Evolutionary conservation across 805 yeast genomes (phyloP), one percentile per base, ranked within the genome.

Genomic region (Blastobotrys robertii): DNA sequence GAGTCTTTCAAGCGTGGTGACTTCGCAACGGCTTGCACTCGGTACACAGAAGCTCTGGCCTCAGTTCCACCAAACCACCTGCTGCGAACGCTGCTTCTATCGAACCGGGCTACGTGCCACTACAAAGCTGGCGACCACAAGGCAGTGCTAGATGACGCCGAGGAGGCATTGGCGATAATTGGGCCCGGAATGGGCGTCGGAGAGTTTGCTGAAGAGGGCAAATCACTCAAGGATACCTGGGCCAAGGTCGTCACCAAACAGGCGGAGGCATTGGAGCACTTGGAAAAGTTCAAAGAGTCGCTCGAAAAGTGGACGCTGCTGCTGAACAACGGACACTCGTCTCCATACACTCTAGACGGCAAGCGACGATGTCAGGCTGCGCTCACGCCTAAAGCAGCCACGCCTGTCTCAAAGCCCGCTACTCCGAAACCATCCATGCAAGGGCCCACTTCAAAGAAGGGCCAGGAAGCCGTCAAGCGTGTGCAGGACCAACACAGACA

Each of bases 251-350:
- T 77, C 39, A 63, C 74, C 2, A 76, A 81, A 47, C 75, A 76
- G 49, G 97, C 96, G 0, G 97, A 92, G 56, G 80, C 90, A 2
- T 68, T 79, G 34, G 99, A 92, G 62, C 77, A 77, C 59, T 55
- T 78, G 42, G 99, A 92, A 54, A 73, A 72, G 50, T 84, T 72
- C 60, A 57, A 69, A 43, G 79, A 72, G 5, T 81, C 97, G 0
- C 66, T 84, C 19, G 67, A 61, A 0, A 57, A 74, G 4, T 90
- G 86, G 68, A 73, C 71, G 45, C 59, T 66, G 30, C 67, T 88
- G 40, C 69, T 92, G 12, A 74, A 76, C 44, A 74, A 77, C 46
- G 95, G 95, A 0, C 74, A 74, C 16, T 73, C 79, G 2, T 74
- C 77, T 29, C 76, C 78, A 45, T 67, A 73, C 28, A 68, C 77